Base-by-base conservation (phyloP, 2,329 filamentous ascomycete genomes). In the Curvularia verruculosa region DNA sequence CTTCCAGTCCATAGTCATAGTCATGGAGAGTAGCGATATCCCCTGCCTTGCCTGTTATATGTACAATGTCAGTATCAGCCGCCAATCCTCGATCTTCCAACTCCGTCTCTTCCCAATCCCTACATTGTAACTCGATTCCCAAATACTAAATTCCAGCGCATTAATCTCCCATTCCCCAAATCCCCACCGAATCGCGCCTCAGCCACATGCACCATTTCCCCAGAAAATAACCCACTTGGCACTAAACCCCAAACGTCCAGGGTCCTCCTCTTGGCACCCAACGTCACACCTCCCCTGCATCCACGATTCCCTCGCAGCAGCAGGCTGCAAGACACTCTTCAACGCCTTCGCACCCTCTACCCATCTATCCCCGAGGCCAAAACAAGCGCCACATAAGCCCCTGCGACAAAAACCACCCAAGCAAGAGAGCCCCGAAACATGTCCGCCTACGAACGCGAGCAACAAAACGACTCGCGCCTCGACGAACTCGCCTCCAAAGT, bases 381-480 rank as follows among this genome's bases (percentile, higher is more conserved):
- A 39, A 19, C 23, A 46, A 5, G 3, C 13, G 15, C 6, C 15
- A 18, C 15, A 36, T 5, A 36, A 36, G 1, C 15, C 5, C 34
- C 15, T 18, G 34, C 15, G 34, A 36, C 39, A 26, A 50, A 77
- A n/a, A n/a, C n/a, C n/a, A n/a, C n/a, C n/a, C n/a, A n/a, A n/a
- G n/a, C n/a, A n/a, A n/a, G n/a, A n/a, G n/a, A n/a, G n/a, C 58
- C 47, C 31, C 12, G 3, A 4, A 85, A 84, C 82, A 83, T 83
- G 23, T 82, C 84, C 74, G 80, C 83, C 65, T 85, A 84, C 77
- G 82, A 84, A 67, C 82, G 83, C 67, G 83, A 85, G 79, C 75
- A 85, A 84, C 95, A 99, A 79, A 99, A 99, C 82, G 96, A 98
- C 80, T 88, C 91, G 66, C 92, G 94, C 68, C 90, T 99, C 54